phyloP scores from a whole-genome alignment of 345 rosid species.

The Eucalyptus marginata region DNA sequence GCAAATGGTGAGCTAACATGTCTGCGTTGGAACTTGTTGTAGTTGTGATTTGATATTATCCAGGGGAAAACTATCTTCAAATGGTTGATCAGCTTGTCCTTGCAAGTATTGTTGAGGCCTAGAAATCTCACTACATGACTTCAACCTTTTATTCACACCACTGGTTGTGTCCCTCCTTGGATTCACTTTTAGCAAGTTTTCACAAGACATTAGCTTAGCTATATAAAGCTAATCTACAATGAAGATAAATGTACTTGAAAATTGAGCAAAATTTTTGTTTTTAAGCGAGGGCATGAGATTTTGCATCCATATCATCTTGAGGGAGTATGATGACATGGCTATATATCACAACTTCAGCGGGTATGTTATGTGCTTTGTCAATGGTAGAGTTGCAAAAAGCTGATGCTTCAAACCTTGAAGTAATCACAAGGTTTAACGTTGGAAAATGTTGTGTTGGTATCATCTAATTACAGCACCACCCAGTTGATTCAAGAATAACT shows the following conservation, averaged over 20 bases:
- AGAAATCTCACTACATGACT: neutral
- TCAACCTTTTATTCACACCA: neutral
- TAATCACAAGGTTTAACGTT: neutral
- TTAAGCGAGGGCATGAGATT: neutral
- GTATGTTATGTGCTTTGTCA: neutral
- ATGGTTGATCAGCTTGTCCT: neutral
- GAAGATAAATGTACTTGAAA: neutral
- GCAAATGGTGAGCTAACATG: conserved; percentile 62
- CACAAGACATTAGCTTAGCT: neutral
- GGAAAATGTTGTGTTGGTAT: neutral
- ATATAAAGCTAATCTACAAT: neutral
- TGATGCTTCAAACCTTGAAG: neutral
- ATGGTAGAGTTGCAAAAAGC: neutral
- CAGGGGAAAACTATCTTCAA: neutral
- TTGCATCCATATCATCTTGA: neutral
- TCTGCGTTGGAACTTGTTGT: neutral
- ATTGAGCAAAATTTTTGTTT: neutral
- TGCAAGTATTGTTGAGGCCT: neutral
- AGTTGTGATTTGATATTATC: neutral
- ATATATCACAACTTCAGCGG: neutral
- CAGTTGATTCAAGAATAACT: neutral
- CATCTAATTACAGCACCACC: neutral
- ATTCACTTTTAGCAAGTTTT: neutral
- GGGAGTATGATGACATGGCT: neutral
- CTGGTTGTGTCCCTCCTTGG: neutral